A percentile compares a stretch with the other conserved stretches of the same genome.
Evolutionary conservation across 306 rosid genomes (phyloP).

Genomic region (Rubus parviflorus): DNA sequence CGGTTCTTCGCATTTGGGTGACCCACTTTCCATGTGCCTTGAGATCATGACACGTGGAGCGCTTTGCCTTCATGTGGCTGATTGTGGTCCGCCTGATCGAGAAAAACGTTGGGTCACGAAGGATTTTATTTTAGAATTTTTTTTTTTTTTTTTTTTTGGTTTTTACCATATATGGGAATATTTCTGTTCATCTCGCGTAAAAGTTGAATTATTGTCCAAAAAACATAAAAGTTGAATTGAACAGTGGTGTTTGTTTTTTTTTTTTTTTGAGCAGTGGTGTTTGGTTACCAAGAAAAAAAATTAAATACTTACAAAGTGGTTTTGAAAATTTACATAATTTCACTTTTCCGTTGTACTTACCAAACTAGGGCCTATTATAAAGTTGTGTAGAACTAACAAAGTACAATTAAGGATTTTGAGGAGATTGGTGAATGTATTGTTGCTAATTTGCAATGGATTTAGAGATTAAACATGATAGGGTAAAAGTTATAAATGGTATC

Average conservation of each 20-base stretch:
- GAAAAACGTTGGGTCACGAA: constrained; percentile 67
- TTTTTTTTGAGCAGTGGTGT: too few relatives aligned
- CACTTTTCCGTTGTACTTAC: background rate
- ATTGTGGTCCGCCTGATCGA: constrained; percentile 62
- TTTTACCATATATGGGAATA: background rate
- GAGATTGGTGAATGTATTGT: background rate
- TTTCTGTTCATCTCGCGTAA: background rate
- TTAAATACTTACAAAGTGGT: background rate
- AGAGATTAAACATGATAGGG: background rate
- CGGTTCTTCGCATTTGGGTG: constrained; percentile 64
- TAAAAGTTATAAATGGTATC: too few relatives aligned
- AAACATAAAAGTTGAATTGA: background rate
- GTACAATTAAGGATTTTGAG: background rate
- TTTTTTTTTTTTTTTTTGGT: background rate
- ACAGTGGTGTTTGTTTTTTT: constrained; percentile 26
- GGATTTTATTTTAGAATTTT: background rate
- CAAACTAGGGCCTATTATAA: background rate
- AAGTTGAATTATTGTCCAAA: background rate
- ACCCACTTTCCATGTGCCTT: constrained; percentile 27
- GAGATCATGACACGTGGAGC: constrained; percentile 50
- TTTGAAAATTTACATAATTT: background rate
- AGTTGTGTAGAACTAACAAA: background rate
- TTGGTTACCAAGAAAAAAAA: constrained; percentile 28
- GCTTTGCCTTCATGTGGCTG: constrained; percentile 34
- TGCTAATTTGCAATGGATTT: background rate